phyloP scores from a whole-genome alignment of 1,139 yeast genomes.

The Magnusiomyces magnusii region DNA sequence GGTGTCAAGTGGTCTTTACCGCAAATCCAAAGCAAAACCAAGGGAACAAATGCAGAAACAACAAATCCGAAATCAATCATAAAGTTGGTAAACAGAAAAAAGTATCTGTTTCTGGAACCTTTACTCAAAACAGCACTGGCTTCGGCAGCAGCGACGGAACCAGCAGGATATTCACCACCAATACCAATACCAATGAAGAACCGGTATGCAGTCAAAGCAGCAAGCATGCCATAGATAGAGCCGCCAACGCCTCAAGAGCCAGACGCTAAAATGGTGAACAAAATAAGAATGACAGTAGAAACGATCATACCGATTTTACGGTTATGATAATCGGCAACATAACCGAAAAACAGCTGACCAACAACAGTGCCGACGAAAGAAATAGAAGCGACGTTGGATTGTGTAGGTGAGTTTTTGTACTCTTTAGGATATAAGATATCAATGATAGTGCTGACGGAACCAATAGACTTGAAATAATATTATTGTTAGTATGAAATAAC shows the following conservation, averaged over 20 bases:
- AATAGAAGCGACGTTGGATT: constrained; percentile 74
- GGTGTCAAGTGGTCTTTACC: constrained; percentile 60
- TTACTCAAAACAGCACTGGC: constrained; percentile 72
- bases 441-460: constrained; percentile 67
- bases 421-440: constrained; percentile 53
- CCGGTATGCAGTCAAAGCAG: constrained; percentile 76
- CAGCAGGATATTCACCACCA: constrained; percentile 84
- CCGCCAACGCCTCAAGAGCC: constrained; percentile 82
- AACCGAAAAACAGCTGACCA: constrained; percentile 80
- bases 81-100: constrained; percentile 79
- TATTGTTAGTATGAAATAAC: background rate
- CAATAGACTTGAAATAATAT: constrained; percentile 41
- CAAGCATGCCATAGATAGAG: constrained; percentile 60
- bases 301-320: constrained; percentile 75
- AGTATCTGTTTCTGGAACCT: constrained; percentile 82
- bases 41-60: constrained; percentile 73
- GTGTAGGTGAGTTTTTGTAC: constrained; percentile 57
- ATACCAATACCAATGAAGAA: constrained; percentile 78
- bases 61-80: constrained; percentile 90
- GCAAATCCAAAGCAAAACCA: constrained; percentile 81
- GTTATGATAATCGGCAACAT: constrained; percentile 65
- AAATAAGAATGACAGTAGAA: constrained; percentile 62
- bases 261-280: constrained; percentile 70
- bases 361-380: constrained; percentile 87
- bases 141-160: constrained; percentile 91